Evolutionary conservation across 345 rosid genomes (phyloP).

Genomic region (Nasturtium officinale): DNA sequence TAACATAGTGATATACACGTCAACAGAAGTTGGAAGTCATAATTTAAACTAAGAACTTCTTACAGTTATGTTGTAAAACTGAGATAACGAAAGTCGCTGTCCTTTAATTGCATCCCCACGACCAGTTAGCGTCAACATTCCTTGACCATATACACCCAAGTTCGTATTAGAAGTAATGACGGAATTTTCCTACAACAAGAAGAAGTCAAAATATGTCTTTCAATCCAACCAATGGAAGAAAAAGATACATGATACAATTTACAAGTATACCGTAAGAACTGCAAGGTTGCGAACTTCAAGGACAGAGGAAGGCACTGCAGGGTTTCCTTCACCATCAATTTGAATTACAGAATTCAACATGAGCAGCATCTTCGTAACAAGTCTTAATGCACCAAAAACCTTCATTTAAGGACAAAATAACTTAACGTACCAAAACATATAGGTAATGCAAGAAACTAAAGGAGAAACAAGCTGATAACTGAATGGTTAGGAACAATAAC

Average conservation of each 20-base stretch:
- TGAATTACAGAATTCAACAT: slow-evolving; percentile 94
- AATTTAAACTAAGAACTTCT: slow-evolving; percentile 40
- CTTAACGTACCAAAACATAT: slow-evolving; percentile 1
- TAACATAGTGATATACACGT: slow-evolving; percentile 23
- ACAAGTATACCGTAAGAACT: slow-evolving; percentile 77
- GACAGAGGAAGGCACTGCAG: slow-evolving; percentile 79
- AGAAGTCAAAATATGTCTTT: slow-evolving; percentile 36
- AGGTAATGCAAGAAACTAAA: background rate
- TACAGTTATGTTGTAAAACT: slow-evolving; percentile 93
- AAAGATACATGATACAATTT: slow-evolving; percentile 17
- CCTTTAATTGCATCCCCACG: slow-evolving; percentile 88
- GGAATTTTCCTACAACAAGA: slow-evolving; percentile 69
- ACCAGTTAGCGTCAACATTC: slow-evolving; percentile 76
- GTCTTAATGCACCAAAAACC: slow-evolving; percentile 97
- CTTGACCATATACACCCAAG: slow-evolving; percentile 93
- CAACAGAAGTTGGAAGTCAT: slow-evolving; percentile 25
- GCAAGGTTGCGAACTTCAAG: slow-evolving; percentile 97
- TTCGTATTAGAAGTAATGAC: slow-evolving; percentile 83
- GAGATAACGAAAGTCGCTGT: slow-evolving; percentile 92
- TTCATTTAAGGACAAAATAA: slow-evolving; percentile 45
- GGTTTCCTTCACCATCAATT: slow-evolving; percentile 94
- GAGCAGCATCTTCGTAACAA: slow-evolving; percentile 86
- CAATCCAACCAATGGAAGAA: slow-evolving; percentile 11
- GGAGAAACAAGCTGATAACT: slow-evolving; percentile 9
- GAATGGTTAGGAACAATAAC: slow-evolving; percentile 36